Evolutionary conservation across 1,139 yeast species (phyloP).

Genomic region (Debaryomycetaceae sp.): DNA sequence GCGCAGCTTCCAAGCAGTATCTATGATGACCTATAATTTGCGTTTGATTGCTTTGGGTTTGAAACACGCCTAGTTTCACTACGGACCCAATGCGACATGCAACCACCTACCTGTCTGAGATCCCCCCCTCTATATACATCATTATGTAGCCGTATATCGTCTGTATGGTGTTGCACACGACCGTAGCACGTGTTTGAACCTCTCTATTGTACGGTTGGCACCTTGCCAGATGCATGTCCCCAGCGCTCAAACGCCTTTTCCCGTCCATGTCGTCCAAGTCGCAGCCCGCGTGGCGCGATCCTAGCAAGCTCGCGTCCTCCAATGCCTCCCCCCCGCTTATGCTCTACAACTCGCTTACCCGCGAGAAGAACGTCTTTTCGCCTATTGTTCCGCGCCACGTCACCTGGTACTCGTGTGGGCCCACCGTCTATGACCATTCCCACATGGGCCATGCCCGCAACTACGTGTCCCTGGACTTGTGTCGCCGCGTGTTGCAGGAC

Average conservation of each 20-base stretch:
- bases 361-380: conserved; percentile 64
- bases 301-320: conserved; percentile 2
- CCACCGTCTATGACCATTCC: conserved; percentile 93
- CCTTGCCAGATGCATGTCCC: too few relatives aligned
- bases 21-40: conserved; percentile 41
- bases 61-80: conserved; percentile 43
- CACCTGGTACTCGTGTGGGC: conserved; percentile 97
- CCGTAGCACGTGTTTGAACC: too few relatives aligned
- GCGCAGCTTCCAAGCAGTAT: too few relatives aligned
- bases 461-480: conserved; percentile 88
- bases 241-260: too few relatives aligned
- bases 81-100: conserved; percentile 26
- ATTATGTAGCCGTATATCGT: too few relatives aligned
- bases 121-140: too few relatives aligned
- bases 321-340: conserved; percentile 10
- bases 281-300: conserved; percentile 29
- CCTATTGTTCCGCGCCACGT: conserved; percentile 56
- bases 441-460: conserved; percentile 99
- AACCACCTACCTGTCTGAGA: conserved; percentile 23
- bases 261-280: conserved; percentile 9
- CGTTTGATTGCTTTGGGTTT: conserved; percentile 34
- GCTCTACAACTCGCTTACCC: conserved; percentile 71
- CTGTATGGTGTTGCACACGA: too few relatives aligned
- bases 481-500: conserved; percentile 77
- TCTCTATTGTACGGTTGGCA: too few relatives aligned